Base-by-base conservation (phyloP, 768 basidiomycete genomes). In the Amanita pallidorosea region DNA sequence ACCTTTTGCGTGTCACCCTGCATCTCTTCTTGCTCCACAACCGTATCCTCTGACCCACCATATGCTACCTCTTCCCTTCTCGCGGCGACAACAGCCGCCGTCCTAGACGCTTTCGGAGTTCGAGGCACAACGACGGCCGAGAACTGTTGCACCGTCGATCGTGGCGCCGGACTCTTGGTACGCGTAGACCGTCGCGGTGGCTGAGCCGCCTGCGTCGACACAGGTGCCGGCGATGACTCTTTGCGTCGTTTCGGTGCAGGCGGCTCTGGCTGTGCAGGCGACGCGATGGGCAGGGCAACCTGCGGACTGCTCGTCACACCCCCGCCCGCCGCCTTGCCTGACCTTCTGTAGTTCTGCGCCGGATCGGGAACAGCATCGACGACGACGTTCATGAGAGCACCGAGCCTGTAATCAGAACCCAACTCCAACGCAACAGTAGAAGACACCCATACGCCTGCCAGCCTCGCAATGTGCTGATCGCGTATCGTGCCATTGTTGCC, bases 381-480 rank as follows among this genome's bases (percentile, higher is more conserved):
- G 31, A 95, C 80, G 5, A 76, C 71, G 37, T 75, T 65, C 54
- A 90, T 77, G 56, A 89, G 71, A 3, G 73, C 65, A 5, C 65
- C 70, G 6, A 97, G 70, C 15, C 65, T 66, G 59, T 96, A 97
- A 5, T 71, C 67, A 3, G 74, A 71, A 5, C 88, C 89, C 31
- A 95, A 70, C 55, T 74, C 71, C 37, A 77, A 63, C 1, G 93
- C 93, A 7, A 83, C 63, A 5, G 74, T 61, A 27, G 83, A 72
- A 51, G 75, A 73, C 54, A 90, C 81, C 93, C 93, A 97, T 27
- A 82, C 86, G 12, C 93, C 93, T 2, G 93, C 93, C 50, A 97
- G 81, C 55, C 91, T 78, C 48, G 86, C 79, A 60, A 80, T 73
- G 45, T 63, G 57, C 7, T 73, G 65, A 27, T 83, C 81, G 51